Conservation (phyloP, 2,329 filamentous ascomycete genomes). For the Microthyrium microscopicum region DNA sequence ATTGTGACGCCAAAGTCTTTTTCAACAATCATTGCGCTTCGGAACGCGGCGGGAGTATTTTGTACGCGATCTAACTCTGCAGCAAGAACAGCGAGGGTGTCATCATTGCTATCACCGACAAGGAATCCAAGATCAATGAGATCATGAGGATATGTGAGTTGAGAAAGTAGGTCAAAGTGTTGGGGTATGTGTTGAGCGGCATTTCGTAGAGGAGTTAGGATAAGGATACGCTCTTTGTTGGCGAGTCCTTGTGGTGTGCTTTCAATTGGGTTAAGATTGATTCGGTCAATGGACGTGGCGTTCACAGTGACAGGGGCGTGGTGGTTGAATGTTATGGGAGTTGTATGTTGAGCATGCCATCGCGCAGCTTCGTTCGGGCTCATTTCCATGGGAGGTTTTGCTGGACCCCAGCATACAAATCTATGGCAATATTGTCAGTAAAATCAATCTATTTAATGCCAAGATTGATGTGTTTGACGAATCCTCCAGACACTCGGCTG, state of each 20-base stretch:
- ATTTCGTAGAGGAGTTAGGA: slow-evolving; percentile 86
- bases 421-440: slow-evolving; percentile 28
- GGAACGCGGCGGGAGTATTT: slow-evolving; percentile 60
- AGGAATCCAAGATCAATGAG: slow-evolving; percentile 92
- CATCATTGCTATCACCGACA: slow-evolving; percentile 79
- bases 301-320: slow-evolving; percentile 79
- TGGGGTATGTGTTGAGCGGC: slow-evolving; percentile 66
- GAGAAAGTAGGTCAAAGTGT: slow-evolving; percentile 82
- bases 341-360: slow-evolving; percentile 79
- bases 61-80: slow-evolving; percentile 81
- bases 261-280: slow-evolving; percentile 71
- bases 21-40: slow-evolving; percentile 67
- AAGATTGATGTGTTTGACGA: not conserved
- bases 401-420: slow-evolving; percentile 93
- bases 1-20: slow-evolving; percentile 72
- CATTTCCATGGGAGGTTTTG: slow-evolving; percentile 94
- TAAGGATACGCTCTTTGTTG: slow-evolving; percentile 76
- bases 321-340: slow-evolving; percentile 91
- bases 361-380: slow-evolving; percentile 73
- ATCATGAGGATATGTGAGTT: slow-evolving; percentile 85
- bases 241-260: slow-evolving; percentile 62
- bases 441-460: not conserved
- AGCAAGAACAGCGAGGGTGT: slow-evolving; percentile 73
- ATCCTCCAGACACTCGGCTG: not conserved
- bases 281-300: slow-evolving; percentile 55